Evolutionary conservation across 768 basidiomycete genomes (phyloP).

Genomic region (Coprinopsis sp.): DNA sequence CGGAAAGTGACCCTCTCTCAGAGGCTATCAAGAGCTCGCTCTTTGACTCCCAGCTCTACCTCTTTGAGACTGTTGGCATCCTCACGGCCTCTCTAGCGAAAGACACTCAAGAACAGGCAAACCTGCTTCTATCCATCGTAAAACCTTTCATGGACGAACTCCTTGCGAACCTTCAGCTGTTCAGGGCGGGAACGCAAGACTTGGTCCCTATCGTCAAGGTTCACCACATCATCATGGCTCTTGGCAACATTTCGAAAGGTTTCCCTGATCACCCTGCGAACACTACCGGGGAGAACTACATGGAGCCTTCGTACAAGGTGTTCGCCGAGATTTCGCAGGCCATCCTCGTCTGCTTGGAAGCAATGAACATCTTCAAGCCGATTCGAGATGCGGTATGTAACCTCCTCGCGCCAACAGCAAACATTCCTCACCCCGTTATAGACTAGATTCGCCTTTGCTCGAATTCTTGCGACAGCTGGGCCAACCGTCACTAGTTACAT

Average conservation of each 20-base stretch:
- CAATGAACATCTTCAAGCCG: constrained; percentile 81
- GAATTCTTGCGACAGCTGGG: constrained; percentile 87
- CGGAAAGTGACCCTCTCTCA: constrained; percentile 63
- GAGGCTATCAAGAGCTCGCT: constrained; percentile 75
- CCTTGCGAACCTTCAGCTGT: constrained; percentile 49
- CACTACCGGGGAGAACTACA: constrained; percentile 59
- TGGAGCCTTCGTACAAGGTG: constrained; percentile 67
- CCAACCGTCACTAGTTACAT: constrained; percentile 83
- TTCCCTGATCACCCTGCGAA: constrained; percentile 87
- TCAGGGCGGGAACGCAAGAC: constrained; percentile 52
- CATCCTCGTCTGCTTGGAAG: constrained; percentile 80
- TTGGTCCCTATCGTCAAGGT: constrained; percentile 77
- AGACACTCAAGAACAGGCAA: constrained; percentile 60
- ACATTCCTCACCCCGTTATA: constrained; percentile 24
- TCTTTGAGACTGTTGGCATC: constrained; percentile 88
- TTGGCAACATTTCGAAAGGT: constrained; percentile 93
- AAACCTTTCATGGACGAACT: constrained; percentile 79
- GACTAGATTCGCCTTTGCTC: constrained; percentile 91
- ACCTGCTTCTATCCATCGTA: constrained; percentile 69
- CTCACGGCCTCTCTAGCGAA: constrained; percentile 75
- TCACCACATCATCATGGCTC: constrained; percentile 91
- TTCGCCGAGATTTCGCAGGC: constrained; percentile 85
- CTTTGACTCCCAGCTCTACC: constrained; percentile 89
- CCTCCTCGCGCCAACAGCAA: background rate
- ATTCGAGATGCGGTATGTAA: constrained; percentile 85